phyloP scores from a whole-genome alignment of 495 filamentous ascomycete genomes.

The Trichoderma gamsii region DNA sequence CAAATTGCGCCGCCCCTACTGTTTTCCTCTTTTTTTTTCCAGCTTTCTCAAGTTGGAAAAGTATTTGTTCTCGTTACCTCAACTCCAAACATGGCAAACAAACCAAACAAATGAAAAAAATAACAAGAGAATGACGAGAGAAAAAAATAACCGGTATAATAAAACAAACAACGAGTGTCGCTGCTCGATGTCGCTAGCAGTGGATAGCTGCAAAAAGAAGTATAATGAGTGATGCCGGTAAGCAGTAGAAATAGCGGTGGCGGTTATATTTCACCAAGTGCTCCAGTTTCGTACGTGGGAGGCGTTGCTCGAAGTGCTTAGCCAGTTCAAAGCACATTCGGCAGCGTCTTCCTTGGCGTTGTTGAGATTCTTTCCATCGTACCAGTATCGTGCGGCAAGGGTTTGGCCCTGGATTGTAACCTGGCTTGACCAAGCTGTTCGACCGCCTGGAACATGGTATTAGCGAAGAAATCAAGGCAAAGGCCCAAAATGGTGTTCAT shows the following conservation, averaged over 20 bases:
- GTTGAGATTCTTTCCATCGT: constrained; percentile 77
- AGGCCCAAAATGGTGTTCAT: constrained; percentile 24
- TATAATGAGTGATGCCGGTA: background rate
- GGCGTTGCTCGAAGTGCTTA: constrained; percentile 19
- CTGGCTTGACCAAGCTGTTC: constrained; percentile 81
- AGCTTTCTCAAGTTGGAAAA: background rate
- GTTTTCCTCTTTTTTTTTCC: background rate
- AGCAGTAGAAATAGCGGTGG: background rate
- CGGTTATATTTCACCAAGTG: background rate
- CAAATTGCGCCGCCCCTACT: background rate
- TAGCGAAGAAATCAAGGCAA: constrained; percentile 6
- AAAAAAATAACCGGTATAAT: background rate
- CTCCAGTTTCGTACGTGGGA: background rate
- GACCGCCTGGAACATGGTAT: constrained; percentile 55
- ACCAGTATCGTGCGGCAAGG: constrained; percentile 76
- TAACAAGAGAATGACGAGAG: background rate
- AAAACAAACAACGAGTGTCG: background rate
- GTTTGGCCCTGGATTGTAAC: constrained; percentile 53
- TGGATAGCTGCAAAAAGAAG: background rate
- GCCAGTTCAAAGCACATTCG: constrained; percentile 59
- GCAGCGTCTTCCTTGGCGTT: constrained; percentile 90
- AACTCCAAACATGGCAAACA: background rate
- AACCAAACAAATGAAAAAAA: background rate
- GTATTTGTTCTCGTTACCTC: background rate
- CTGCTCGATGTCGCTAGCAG: background rate